phyloP scores from a whole-genome alignment of 139 green algal species.

The Closterium sp. region DNA sequence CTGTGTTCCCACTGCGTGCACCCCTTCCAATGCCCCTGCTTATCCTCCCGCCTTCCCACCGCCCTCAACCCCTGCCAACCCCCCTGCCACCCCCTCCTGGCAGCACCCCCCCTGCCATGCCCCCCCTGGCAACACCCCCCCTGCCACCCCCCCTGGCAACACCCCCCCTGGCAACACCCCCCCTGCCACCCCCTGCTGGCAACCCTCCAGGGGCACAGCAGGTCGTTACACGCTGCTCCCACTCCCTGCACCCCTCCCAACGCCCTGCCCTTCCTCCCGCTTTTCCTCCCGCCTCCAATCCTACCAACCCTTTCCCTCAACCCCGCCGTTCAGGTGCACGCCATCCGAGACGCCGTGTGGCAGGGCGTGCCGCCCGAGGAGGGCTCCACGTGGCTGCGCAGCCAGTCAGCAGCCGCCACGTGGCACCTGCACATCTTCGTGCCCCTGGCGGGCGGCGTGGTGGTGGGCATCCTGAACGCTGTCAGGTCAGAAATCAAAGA shows the following conservation, averaged over 20 bases:
- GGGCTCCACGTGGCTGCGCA: constrained; percentile 35
- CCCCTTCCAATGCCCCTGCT: not conserved
- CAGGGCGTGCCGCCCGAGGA: constrained; percentile 17
- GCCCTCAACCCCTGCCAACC: not conserved
- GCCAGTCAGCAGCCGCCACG: constrained; percentile 28
- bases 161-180: not conserved
- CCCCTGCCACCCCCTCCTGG: not conserved
- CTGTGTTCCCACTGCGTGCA: not conserved
- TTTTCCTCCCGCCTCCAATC: not conserved
- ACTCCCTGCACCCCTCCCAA: not conserved
- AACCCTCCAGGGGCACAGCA: no score
- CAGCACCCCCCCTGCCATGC: not conserved
- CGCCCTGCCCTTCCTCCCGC: no score
- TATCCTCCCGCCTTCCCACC: not conserved
- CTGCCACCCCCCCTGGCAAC: not conserved
- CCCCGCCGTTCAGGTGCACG: constrained; percentile 32
- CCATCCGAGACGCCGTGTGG: constrained; percentile 38
- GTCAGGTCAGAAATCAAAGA: constrained; percentile 6
- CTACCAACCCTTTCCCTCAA: not conserved
- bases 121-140: not conserved
- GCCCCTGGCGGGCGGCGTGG: constrained; percentile 27
- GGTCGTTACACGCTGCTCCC: no score
- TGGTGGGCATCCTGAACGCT: constrained; percentile 35
- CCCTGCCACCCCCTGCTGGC: not conserved
- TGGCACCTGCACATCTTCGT: constrained; percentile 40